Evolutionary conservation across 148 eudicot genomes (phyloP).

Genomic region (Hydrangea macrophylla): DNA sequence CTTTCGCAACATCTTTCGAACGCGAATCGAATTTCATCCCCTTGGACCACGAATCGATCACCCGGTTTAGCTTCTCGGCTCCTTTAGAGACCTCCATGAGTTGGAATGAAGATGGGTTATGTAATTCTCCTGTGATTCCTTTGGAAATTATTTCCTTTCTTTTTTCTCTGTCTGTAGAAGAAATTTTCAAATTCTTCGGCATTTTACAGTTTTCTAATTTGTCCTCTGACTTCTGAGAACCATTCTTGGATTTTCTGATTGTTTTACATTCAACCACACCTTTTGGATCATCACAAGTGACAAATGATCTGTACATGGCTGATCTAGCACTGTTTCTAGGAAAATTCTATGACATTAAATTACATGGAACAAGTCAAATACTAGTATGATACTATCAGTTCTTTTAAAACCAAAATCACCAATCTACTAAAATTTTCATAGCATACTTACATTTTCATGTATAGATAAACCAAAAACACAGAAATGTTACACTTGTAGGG

Average conservation of each 20-base stretch:
- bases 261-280: conserved; percentile 70
- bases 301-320: conserved; percentile 72
- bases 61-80: conserved; percentile 49
- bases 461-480: conserved; percentile 8
- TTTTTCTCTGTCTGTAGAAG: conserved; percentile 9
- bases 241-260: conserved; percentile 52
- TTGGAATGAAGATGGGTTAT: conserved; percentile 35
- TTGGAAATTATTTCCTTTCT: conserved; percentile 34
- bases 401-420: conserved; percentile 13
- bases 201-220: conserved; percentile 22
- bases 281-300: conserved; percentile 84
- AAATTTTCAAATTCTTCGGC: conserved; percentile 14
- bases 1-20: conserved; percentile 51
- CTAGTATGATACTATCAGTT: conserved; percentile 20
- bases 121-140: conserved; percentile 27
- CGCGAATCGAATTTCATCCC: conserved; percentile 18
- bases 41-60: conserved; percentile 51
- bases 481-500: conserved; percentile 4
- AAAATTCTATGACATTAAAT: conserved; percentile 46
- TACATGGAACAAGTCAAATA: conserved; percentile 25
- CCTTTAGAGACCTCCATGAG: conserved; percentile 47
- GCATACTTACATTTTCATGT: neutral
- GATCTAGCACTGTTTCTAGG: conserved; percentile 68
- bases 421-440: conserved; percentile 3
- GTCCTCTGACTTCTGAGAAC: conserved; percentile 29